Evolutionary conservation across 2,329 filamentous ascomycete genomes (phyloP), one percentile per base, ranked within the genome.

Genomic region (Karstenula rhodostoma): DNA sequence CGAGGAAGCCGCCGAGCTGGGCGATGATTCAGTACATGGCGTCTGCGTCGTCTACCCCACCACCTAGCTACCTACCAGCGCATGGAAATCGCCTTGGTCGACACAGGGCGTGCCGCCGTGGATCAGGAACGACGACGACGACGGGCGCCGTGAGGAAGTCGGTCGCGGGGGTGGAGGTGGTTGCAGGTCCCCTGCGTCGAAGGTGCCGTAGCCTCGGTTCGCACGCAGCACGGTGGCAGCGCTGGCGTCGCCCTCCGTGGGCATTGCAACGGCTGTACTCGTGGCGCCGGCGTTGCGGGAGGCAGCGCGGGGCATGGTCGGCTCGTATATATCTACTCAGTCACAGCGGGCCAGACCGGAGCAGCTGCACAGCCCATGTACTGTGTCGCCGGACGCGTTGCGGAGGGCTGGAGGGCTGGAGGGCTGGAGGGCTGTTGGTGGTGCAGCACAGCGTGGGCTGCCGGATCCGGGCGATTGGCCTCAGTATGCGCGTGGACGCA

Each of bases 1-100:
- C 86, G 57, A 99, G 84, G 77, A 96, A 95, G 53, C 90, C 80
- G 73, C 95, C 92, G 53, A 95, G 86, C 87, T 90, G 64, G 53
- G 13, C 8, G 8, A 12, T 1, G 22, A 60, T 78, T 59, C n/a
- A n/a, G n/a, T n/a, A n/a, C n/a, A n/a, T n/a, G n/a, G n/a, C n/a
- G n/a, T n/a, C n/a, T n/a, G n/a, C n/a, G n/a, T n/a, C n/a, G n/a
- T n/a, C n/a, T n/a, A n/a, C n/a, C n/a, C n/a, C n/a, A n/a, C n/a
- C n/a, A n/a, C n/a, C n/a, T n/a, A 77, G 70, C 55, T n/a, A 19
- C 49, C 7, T 52, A 52, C 49, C 68, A 82, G 67, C 1, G 80
- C 56, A 56, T 83, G 81, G 44, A 83, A 75, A 68, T 84, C 82
- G 59, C 84, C 82, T 5, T 77, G 73, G 58, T 84, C 82, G 15